Base-by-base conservation (phyloP, 768 basidiomycete genomes). In the Termitomyces sp. region DNA sequence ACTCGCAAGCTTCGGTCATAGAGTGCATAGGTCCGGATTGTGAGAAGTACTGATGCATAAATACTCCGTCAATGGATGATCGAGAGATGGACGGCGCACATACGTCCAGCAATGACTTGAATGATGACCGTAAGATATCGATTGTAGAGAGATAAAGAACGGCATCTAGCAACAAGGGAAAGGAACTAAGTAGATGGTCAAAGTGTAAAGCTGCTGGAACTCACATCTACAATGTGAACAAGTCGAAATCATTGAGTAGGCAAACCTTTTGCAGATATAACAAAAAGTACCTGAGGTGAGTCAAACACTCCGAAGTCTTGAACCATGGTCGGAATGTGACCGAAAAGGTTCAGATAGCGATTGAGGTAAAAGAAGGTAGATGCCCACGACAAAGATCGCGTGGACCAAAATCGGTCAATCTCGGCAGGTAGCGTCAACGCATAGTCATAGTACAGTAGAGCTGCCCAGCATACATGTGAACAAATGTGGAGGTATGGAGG, bases 391-490 rank as follows among this genome's bases (percentile, higher is more conserved):
- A 71, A 32, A 10, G 59, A 62, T 6, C 57, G 54, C 37, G 63
- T 55, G 12, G 38, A 58, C 81, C 81, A 83, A 62, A 76, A 78
- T 6, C 71, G 68, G 21, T 70, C 67, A 24, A 76, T 62, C 61
- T 83, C 81, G 14, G 59, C 58, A 2, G 62, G 54, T 0, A 83
- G 55, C 0, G 81, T 83, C 51, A 82, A 65, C 12, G 71, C 22
- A 55, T 77, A 80, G 60, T 44, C 43, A 26, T 44, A 26, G 24
- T 44, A 44, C 5, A 44, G 43, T 24, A 44, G 43, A 44, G 43
- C 43, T 44, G 7, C 43, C 30, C 22, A 44, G 43, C 2, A 2
- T 44, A 44, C 7, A 44, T 44, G 24, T 44, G 14, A 44, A 24
- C 15, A 44, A 26, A 8, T 24, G 43, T 12, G 14, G 24, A 26